A percentile compares a stretch with the other conserved stretches of the same genome.
phyloP scores from a whole-genome alignment of 805 yeast genomes.

The Ogataea polymorpha region DNA sequence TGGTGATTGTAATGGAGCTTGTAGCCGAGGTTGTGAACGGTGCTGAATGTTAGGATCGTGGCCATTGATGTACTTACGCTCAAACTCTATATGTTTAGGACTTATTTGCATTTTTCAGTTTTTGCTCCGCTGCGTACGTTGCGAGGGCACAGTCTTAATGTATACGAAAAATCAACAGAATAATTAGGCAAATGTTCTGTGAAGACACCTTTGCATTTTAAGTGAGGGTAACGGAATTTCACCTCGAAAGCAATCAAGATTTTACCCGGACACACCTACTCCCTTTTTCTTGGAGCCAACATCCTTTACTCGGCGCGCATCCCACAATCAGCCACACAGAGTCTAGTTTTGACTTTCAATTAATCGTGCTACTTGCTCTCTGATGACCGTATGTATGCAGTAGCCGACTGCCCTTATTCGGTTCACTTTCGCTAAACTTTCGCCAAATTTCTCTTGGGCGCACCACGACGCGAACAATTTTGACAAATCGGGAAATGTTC shows the following conservation, averaged over 20 bases:
- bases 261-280: constrained; percentile 6
- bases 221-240: constrained; percentile 12
- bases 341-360: too few relatives aligned
- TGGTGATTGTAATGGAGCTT: constrained; percentile 53
- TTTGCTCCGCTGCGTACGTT: constrained; percentile 1
- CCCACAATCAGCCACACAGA: too few relatives aligned
- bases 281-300: not conserved
- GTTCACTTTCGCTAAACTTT: not conserved
- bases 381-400: too few relatives aligned
- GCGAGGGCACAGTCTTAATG: constrained; percentile 6
- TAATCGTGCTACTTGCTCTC: too few relatives aligned
- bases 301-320: not conserved
- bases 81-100: constrained; percentile 72
- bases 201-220: constrained; percentile 9
- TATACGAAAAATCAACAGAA: constrained; percentile 10
- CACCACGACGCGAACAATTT: constrained; percentile 4
- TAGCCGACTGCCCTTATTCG: not conserved
- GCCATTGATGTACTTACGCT: constrained; percentile 51
- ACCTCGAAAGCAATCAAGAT: not conserved
- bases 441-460: not conserved
- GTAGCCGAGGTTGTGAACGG: constrained; percentile 74
- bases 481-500: constrained; percentile 10
- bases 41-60: constrained; percentile 39
- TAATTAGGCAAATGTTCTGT: constrained; percentile 13
- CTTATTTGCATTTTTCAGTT: constrained; percentile 56